Evolutionary conservation across 768 basidiomycete species (phyloP), one percentile per base, ranked within the genome.

Genomic region (Termitomyces titanicus): DNA sequence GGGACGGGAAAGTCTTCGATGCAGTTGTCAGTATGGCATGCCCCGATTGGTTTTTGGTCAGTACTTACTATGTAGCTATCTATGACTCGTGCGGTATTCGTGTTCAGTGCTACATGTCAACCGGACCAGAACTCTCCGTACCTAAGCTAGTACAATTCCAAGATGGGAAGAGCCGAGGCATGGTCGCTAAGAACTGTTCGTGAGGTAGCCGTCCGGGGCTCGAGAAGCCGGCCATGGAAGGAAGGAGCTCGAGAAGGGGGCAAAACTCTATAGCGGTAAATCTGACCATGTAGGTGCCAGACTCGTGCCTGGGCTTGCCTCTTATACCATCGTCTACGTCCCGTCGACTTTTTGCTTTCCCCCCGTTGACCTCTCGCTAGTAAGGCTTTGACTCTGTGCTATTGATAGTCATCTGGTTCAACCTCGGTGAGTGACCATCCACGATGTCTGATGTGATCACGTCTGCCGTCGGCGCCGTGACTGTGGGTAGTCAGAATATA

Each of bases 381-480:
- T 20, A 40, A 22, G 18, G 46, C 39, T 18, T 42, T 33, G 22
- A 33, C 20, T 20, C 17, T 51, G 25, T 12, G 17, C 5, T 15
- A 24, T 24, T 17, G 24, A 12, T 12, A 24, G 34, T 24, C 22
- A 13, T 24, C 31, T 31, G 27, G 20, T 27, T 12, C 1, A 34
- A 27, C 31, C 5, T 44, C 27, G 51, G 51, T 51, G 48, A 56
- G 48, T 56, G 49, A 51, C 5, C 7, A 45, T 55, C n/a, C 54
- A 43, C 25, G 24, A 29, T 34, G 11, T 45, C 25, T 55, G 55
- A 56, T 40, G 55, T 56, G 55, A 56, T 51, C 49, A 46, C 33
- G n/a, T 20, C 48, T 56, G 43, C 42, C 34, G 29, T 45, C 43
- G 18, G 22, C 34, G 22, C 20, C 12, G 18, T 40, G 20, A n/a